Conservation (phyloP, 169 alveolate genomes). For the Plasmodium fragile region DNA sequence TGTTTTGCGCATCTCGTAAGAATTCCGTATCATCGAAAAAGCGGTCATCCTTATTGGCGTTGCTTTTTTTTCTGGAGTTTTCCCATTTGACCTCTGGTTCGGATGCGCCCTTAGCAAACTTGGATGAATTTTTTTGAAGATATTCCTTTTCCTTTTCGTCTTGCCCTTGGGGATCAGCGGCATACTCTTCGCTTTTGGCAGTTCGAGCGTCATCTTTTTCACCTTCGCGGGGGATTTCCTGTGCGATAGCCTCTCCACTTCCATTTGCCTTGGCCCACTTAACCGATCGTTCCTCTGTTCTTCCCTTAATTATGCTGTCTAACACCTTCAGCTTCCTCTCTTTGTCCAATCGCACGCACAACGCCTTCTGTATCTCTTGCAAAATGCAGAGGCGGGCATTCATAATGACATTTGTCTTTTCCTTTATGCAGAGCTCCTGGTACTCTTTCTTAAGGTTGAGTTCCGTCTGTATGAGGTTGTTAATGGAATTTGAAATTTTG, state of each 20-base stretch:
- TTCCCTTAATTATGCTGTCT: slow-evolving; percentile 50
- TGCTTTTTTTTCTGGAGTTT: neutral
- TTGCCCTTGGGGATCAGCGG: neutral
- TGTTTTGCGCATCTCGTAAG: neutral
- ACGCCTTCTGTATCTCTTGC: slow-evolving; percentile 70
- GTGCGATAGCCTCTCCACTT: neutral
- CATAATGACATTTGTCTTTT: slow-evolving; percentile 63
- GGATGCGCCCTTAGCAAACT: neutral
- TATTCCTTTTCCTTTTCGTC: slow-evolving; percentile 3
- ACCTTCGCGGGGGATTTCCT: neutral
- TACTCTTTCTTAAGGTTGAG: slow-evolving; percentile 59
- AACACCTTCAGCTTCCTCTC: slow-evolving; percentile 64
- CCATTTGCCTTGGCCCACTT: neutral
- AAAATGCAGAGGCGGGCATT: slow-evolving; percentile 56
- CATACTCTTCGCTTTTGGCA: neutral
- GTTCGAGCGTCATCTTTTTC: neutral
- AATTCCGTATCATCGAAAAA: neutral
- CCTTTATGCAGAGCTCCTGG: slow-evolving; percentile 64
- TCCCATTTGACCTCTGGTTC: neutral
- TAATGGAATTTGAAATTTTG: slow-evolving; percentile 57
- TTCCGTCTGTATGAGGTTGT: slow-evolving; percentile 58
- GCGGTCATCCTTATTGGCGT: neutral
- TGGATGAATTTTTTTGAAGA: neutral
- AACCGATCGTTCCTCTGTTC: slow-evolving; percentile 1
- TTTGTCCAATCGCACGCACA: slow-evolving; percentile 61